Conservation (phyloP, 345 rosid species). For the Eucalyptus cloeziana region DNA sequence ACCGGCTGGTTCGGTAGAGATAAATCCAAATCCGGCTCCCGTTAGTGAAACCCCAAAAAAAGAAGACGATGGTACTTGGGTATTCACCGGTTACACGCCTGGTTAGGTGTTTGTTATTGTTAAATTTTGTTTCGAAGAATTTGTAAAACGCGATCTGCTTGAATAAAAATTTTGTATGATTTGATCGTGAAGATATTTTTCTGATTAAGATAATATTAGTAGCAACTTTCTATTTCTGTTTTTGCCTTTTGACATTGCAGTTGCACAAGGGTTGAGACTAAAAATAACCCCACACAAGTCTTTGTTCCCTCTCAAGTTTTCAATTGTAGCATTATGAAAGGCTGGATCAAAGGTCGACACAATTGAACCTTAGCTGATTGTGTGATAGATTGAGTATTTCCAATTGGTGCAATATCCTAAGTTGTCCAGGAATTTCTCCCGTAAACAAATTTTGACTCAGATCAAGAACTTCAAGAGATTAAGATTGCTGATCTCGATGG, state of each 20-base stretch:
- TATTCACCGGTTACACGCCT: neutral
- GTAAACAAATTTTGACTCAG: neutral
- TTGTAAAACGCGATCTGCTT: too few relatives aligned
- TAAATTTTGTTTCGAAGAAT: too few relatives aligned
- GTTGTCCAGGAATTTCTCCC: neutral
- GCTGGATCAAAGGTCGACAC: too few relatives aligned
- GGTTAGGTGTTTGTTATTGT: too few relatives aligned
- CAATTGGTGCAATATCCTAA: neutral
- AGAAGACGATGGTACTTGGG: constrained; percentile 23
- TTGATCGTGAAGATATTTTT: too few relatives aligned
- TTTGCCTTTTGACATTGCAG: too few relatives aligned
- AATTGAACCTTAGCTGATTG: too few relatives aligned
- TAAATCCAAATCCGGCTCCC: constrained; percentile 46
- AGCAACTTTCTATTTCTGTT: neutral
- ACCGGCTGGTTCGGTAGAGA: constrained; percentile 19
- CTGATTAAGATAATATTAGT: neutral
- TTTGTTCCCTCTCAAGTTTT: too few relatives aligned
- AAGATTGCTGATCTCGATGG: neutral
- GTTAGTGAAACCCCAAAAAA: neutral
- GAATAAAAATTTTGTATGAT: too few relatives aligned
- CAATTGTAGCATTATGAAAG: too few relatives aligned
- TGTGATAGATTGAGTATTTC: neutral
- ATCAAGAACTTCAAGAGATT: neutral
- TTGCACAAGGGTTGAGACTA: neutral
- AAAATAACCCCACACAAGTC: too few relatives aligned